A percentile compares a stretch with the other conserved stretches of the same genome.
phyloP scores from a whole-genome alignment of 768 basidiomycete genomes.

The Favolaschia claudopus region DNA sequence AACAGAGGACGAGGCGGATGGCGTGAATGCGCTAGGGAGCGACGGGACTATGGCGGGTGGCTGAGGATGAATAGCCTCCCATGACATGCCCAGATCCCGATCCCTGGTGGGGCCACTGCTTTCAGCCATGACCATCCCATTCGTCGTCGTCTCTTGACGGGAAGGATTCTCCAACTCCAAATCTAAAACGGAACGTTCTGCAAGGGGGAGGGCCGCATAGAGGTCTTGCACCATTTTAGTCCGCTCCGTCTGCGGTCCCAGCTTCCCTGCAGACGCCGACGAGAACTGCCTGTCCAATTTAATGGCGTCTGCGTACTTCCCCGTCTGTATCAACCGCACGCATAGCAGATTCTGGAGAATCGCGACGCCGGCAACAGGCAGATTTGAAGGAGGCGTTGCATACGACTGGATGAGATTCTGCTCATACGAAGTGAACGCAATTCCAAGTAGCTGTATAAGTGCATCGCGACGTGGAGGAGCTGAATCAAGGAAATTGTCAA shows the following conservation, averaged over 20 bases:
- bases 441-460: conserved; percentile 66
- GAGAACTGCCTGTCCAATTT: conserved; percentile 74
- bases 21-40: conserved; percentile 31
- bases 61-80: conserved; percentile 60
- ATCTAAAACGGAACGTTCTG: conserved; percentile 71
- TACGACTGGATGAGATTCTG: conserved; percentile 62
- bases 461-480: conserved; percentile 57
- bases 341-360: conserved; percentile 81
- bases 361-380: conserved; percentile 58
- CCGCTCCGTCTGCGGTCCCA: conserved; percentile 51
- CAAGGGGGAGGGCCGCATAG: conserved; percentile 64
- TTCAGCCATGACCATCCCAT: neutral
- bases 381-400: conserved; percentile 59
- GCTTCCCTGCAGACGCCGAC: conserved; percentile 47
- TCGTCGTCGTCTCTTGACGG: conserved; percentile 10
- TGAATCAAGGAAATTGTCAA: neutral
- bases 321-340: conserved; percentile 77
- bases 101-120: conserved; percentile 23
- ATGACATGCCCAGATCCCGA: conserved; percentile 41
- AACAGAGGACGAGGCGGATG: neutral
- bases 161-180: conserved; percentile 55
- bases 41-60: conserved; percentile 35
- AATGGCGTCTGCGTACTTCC: conserved; percentile 75
- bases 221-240: conserved; percentile 74
- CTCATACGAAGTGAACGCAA: conserved; percentile 74